Conservation (phyloP, 352 stramenopile species). For the Elongisporangium prolatum region DNA sequence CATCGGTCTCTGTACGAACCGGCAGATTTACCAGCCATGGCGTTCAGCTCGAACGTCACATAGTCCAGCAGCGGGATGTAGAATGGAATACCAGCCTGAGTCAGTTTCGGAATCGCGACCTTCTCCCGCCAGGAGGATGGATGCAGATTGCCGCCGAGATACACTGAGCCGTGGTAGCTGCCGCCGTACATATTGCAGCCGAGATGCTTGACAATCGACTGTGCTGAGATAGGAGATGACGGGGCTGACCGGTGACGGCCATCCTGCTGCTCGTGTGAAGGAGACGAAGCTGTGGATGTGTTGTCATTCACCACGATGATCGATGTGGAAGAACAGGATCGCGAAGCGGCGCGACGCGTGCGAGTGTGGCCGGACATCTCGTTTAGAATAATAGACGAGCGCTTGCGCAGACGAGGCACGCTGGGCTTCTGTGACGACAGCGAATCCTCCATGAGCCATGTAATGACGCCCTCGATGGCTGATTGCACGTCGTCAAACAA, state of each 20-base stretch:
- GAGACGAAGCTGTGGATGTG: neutral
- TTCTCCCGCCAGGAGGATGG: constrained; percentile 72
- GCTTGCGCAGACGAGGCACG: constrained; percentile 56
- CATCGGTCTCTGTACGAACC: constrained; percentile 31
- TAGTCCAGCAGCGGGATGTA: constrained; percentile 78
- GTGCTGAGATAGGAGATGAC: constrained; percentile 10
- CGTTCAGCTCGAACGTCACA: constrained; percentile 49
- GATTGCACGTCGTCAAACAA: constrained; percentile 46
- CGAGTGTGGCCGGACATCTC: constrained; percentile 54
- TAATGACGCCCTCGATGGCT: constrained; percentile 44
- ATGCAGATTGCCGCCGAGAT: constrained; percentile 70
- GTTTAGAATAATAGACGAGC: constrained; percentile 74
- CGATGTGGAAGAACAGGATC: constrained; percentile 56
- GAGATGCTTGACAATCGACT: constrained; percentile 35
- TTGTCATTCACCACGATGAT: constrained; percentile 10
- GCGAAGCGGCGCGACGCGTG: constrained; percentile 41
- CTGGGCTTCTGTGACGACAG: constrained; percentile 33
- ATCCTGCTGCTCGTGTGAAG: constrained; percentile 8
- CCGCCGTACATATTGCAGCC: constrained; percentile 42
- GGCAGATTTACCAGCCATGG: constrained; percentile 21
- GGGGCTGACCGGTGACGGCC: neutral
- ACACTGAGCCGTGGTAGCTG: constrained; percentile 49
- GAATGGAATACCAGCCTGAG: constrained; percentile 66
- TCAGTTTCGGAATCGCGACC: constrained; percentile 64
- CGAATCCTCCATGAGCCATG: constrained; percentile 46